These are phyloP conservation scores for Hyphopichia pseudoburtonii DNA, from an alignment of 1,139 yeast genomes.

Conservation along the genomic window DNA sequence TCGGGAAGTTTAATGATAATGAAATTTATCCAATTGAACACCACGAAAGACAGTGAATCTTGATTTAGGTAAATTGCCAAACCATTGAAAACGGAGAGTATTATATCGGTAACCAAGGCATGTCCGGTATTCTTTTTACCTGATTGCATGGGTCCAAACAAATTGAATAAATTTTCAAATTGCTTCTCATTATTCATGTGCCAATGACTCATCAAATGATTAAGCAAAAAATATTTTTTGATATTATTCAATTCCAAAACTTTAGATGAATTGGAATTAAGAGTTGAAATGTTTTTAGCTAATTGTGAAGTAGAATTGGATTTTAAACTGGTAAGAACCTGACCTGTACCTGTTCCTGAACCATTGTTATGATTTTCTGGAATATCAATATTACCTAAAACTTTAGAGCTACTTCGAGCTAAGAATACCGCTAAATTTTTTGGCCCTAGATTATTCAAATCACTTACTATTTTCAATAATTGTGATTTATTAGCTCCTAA, in stretches of 20 bases:
- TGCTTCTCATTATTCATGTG: conserved; percentile 16
- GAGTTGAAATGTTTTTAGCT: neutral
- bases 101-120: conserved; percentile 17
- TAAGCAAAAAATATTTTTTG: conserved; percentile 34
- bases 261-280: conserved; percentile 8
- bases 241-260: conserved; percentile 10
- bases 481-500: no score
- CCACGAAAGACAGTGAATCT: conserved; percentile 21
- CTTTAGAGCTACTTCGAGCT: neutral
- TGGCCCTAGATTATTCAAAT: neutral
- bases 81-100: conserved; percentile 20
- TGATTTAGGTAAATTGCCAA: conserved; percentile 9
- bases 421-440: neutral
- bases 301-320: neutral
- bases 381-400: neutral
- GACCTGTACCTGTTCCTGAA: neutral
- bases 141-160: neutral
- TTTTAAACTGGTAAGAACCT: neutral
- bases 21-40: conserved; percentile 37
- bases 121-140: neutral
- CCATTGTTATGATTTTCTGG: neutral
- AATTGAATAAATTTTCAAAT: conserved; percentile 10
- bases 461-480: neutral
- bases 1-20: conserved; percentile 30
- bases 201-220: conserved; percentile 27